Evolutionary conservation across 2,329 filamentous ascomycete species (phyloP).

Genomic region (Xylariaceae sp.): DNA sequence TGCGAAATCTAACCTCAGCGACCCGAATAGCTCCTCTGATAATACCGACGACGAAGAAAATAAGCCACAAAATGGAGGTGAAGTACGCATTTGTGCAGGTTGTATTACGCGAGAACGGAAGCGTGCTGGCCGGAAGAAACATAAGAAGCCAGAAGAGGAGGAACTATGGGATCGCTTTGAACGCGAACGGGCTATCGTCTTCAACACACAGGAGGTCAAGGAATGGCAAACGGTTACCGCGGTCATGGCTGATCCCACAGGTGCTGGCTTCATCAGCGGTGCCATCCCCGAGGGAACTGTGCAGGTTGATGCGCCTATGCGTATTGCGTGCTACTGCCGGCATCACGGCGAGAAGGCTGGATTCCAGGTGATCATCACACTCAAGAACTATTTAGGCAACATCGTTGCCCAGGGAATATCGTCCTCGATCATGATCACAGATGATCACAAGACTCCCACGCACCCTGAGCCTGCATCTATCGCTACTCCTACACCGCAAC

Average conservation of each 20-base stretch:
- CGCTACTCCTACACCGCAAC: slow-evolving; percentile 8
- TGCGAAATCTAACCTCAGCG: slow-evolving; percentile 36
- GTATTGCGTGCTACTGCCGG: slow-evolving; percentile 93
- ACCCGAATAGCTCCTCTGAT: slow-evolving; percentile 29
- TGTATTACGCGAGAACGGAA: slow-evolving; percentile 91
- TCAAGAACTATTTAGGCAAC: slow-evolving; percentile 73
- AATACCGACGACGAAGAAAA: slow-evolving; percentile 58
- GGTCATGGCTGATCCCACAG: slow-evolving; percentile 43
- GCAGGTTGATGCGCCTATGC: slow-evolving; percentile 83
- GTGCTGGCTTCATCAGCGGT: slow-evolving; percentile 38
- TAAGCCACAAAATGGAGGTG: slow-evolving; percentile 80
- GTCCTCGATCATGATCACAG: slow-evolving; percentile 90
- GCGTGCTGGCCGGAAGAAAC: slow-evolving; percentile 84
- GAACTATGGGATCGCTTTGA: slow-evolving; percentile 79
- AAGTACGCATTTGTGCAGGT: slow-evolving; percentile 85
- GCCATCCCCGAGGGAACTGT: slow-evolving; percentile 57
- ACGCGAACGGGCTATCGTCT: slow-evolving; percentile 76
- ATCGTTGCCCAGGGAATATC: slow-evolving; percentile 81
- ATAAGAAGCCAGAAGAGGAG: slow-evolving; percentile 89
- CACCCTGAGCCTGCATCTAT: slow-evolving; percentile 10
- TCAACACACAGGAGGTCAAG: slow-evolving; percentile 83
- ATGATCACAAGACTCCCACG: slow-evolving; percentile 79
- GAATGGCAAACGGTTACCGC: slow-evolving; percentile 66
- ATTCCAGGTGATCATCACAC: slow-evolving; percentile 88
- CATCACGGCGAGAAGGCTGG: slow-evolving; percentile 92